phyloP scores from a whole-genome alignment of 2,329 filamentous ascomycete genomes.

The Rasamsonia emersonii region DNA sequence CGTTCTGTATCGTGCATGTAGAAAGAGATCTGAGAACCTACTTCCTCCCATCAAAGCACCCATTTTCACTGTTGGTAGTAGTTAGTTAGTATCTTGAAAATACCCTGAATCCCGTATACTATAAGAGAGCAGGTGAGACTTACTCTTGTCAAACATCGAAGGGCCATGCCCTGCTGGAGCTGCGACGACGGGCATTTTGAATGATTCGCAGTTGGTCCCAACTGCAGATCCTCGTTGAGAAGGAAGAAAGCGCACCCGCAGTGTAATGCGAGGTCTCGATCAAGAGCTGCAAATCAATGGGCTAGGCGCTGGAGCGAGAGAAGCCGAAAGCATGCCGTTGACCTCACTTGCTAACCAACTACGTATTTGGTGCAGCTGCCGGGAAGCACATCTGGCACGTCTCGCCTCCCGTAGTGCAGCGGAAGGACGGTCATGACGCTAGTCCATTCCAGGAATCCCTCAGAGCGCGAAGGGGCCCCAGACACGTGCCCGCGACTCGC shows the following conservation, averaged over 20 bases:
- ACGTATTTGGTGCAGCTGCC: too few species aligned
- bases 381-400: too few species aligned
- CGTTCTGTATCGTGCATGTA: conserved; percentile 5
- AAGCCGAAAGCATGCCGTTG: too few species aligned
- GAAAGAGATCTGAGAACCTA: conserved; percentile 45
- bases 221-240: neutral
- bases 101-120: conserved; percentile 4
- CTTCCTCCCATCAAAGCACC: conserved; percentile 97
- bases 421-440: conserved; percentile 1
- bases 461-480: too few species aligned
- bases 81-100: too few species aligned
- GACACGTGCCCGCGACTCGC: neutral
- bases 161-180: conserved; percentile 49
- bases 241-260: too few species aligned
- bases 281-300: too few species aligned
- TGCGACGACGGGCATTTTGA: conserved; percentile 49
- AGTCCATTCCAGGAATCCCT: neutral
- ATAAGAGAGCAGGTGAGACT: conserved; percentile 18
- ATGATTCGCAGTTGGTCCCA: too few species aligned
- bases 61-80: conserved; percentile 99
- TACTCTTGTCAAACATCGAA: conserved; percentile 65
- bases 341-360: too few species aligned
- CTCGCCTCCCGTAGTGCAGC: too few species aligned
- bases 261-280: too few species aligned
- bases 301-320: too few species aligned